A percentile compares a stretch with the other conserved stretches of the same genome.
Evolutionary conservation across 495 filamentous ascomycete genomes (phyloP).

Genomic region (Sabuloglossum arenarium): DNA sequence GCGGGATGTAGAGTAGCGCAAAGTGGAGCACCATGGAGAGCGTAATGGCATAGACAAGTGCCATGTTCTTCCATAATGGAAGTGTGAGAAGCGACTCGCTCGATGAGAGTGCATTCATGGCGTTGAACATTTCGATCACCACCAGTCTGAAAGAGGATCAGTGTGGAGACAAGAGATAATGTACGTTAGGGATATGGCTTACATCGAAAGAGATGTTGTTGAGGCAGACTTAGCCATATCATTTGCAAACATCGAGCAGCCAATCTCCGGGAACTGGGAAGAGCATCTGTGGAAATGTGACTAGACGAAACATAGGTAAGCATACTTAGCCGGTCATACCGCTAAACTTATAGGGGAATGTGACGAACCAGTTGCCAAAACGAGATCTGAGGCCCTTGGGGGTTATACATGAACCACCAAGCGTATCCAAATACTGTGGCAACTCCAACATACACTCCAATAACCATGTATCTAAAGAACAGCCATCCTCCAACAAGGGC

Average conservation of each 20-base stretch:
- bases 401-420: conserved; percentile 98
- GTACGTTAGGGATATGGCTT: conserved; percentile 1
- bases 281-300: conserved; percentile 90
- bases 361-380: conserved; percentile 63
- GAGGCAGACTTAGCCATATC: conserved; percentile 81
- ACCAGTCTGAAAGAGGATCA: conserved; percentile 41
- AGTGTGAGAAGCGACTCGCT: conserved; percentile 88
- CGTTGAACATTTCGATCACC: conserved; percentile 99
- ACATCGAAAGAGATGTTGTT: conserved; percentile 75
- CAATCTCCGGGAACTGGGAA: conserved; percentile 69
- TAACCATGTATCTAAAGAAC: conserved; percentile 93
- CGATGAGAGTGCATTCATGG: conserved; percentile 94
- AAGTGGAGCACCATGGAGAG: conserved; percentile 97
- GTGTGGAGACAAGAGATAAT: background rate
- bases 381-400: conserved; percentile 75
- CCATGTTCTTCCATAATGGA: conserved; percentile 90
- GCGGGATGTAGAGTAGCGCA: conserved; percentile 75
- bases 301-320: conserved; percentile 16
- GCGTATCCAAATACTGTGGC: conserved; percentile 96
- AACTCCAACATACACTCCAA: conserved; percentile 83
- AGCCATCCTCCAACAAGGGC: conserved; percentile 83
- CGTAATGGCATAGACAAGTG: conserved; percentile 82
- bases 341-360: no score
- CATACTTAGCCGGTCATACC: background rate
- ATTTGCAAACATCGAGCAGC: conserved; percentile 84